Conservation (phyloP, 306 rosid species). For the Vachellia pachyceras region DNA sequence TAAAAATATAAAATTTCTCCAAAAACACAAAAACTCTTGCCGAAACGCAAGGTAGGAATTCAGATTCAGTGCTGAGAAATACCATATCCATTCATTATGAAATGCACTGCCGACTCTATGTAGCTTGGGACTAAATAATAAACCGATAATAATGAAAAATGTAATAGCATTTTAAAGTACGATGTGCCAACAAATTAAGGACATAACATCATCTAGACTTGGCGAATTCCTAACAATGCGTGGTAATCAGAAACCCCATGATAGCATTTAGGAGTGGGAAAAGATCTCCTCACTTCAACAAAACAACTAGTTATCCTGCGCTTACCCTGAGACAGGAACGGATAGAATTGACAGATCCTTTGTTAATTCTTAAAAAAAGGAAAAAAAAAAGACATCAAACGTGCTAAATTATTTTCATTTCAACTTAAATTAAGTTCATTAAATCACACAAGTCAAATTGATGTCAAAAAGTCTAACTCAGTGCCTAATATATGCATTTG, state of each 20-base stretch:
- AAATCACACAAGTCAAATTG: not conserved
- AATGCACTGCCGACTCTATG: not conserved
- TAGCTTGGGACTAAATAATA: not conserved
- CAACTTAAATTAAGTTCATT: no score
- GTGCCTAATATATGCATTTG: not conserved
- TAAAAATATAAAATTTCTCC: not conserved
- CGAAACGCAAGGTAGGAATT: not conserved
- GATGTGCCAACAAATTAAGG: not conserved
- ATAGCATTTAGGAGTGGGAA: constrained; percentile 2
- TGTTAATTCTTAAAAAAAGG: not conserved
- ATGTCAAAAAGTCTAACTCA: not conserved
- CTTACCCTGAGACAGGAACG: not conserved
- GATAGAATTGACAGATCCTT: not conserved
- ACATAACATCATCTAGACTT: not conserved
- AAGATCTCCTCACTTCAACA: not conserved
- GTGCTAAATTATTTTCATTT: not conserved
- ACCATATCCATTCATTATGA: constrained; percentile 2
- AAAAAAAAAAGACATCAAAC: not conserved
- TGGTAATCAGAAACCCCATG: not conserved
- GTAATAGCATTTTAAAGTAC: not conserved
- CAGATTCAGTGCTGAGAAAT: not conserved
- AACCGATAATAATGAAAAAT: constrained; percentile 6
- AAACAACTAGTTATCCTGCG: not conserved
- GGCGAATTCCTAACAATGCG: no score
- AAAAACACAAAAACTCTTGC: not conserved